Evolutionary conservation across 2,329 filamentous ascomycete species (phyloP).

Genomic region (Aspergillus sergii): DNA sequence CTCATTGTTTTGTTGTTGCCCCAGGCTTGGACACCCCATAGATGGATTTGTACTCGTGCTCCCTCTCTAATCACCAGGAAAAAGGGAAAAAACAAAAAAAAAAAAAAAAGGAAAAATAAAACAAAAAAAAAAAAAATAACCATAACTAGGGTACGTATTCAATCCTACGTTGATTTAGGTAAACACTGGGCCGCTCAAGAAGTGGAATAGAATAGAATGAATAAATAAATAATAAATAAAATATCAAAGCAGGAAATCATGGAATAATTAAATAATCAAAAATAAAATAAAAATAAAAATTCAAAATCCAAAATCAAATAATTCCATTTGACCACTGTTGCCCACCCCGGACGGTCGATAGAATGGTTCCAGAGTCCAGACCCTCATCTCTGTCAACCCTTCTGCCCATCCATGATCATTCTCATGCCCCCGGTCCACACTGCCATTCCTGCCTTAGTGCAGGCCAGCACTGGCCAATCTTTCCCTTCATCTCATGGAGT

Average conservation of each 20-base stretch:
- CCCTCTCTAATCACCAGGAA: neutral
- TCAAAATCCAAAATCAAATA: neutral
- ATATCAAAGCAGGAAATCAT: neutral
- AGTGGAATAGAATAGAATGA: neutral
- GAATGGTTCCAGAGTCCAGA: constrained; percentile 2
- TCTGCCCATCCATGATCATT: constrained; percentile 1
- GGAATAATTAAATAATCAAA: neutral
- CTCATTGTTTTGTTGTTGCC: neutral
- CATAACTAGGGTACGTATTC: neutral
- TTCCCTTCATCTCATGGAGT: neutral
- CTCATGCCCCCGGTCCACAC: constrained; percentile 2
- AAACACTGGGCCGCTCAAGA: neutral
- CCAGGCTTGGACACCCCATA: neutral
- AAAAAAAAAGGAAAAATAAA: neutral
- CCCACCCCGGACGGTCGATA: neutral
- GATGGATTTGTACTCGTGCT: neutral
- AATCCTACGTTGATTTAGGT: neutral
- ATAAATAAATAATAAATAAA: neutral
- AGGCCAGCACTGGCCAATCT: neutral
- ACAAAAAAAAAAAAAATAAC: neutral
- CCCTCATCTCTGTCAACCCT: constrained; percentile 2
- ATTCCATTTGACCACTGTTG: neutral
- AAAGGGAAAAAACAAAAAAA: neutral
- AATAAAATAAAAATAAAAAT: neutral
- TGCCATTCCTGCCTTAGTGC: constrained; percentile 3